Percentiles rank a stretch among this genome's conserved stretches.
These are phyloP conservation scores for Kazachstania taianensis DNA, from an alignment of 805 yeast species.

Conservation along the genomic window DNA sequence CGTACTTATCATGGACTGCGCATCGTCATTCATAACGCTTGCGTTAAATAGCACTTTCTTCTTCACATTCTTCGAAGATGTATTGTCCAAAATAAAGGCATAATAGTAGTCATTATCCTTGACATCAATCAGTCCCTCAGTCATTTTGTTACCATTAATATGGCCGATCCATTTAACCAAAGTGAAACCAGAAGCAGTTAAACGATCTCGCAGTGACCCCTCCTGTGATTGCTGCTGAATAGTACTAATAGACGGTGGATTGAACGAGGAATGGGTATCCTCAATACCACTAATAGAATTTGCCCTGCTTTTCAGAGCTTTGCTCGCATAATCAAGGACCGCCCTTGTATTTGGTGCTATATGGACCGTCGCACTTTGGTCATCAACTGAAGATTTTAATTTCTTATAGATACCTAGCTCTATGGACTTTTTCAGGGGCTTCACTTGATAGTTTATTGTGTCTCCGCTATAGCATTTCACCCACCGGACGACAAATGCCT, in stretches of 20 bases:
- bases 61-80: conserved; percentile 75
- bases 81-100: conserved; percentile 87
- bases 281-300: conserved; percentile 7
- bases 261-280: neutral
- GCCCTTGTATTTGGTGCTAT: conserved; percentile 26
- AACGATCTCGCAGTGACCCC: conserved; percentile 44
- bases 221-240: conserved; percentile 32
- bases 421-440: conserved; percentile 62
- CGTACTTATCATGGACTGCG: conserved; percentile 8
- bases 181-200: conserved; percentile 43
- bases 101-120: conserved; percentile 52
- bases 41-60: conserved; percentile 69
- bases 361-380: conserved; percentile 15
- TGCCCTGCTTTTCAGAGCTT: conserved; percentile 14
- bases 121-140: conserved; percentile 53
- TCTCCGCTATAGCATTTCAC: conserved; percentile 62
- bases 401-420: conserved; percentile 30
- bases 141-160: conserved; percentile 49
- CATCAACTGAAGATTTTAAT: conserved; percentile 16
- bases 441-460: conserved; percentile 65
- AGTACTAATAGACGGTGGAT: conserved; percentile 6
- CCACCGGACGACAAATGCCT: conserved; percentile 88
- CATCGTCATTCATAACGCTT: conserved; percentile 25
- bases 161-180: conserved; percentile 46
- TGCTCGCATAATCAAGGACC: conserved; percentile 19